These are phyloP conservation scores for Cryptococcus hybrid DNA, from an alignment of 1,284 basidiomycete species.

Conservation along the genomic window DNA sequence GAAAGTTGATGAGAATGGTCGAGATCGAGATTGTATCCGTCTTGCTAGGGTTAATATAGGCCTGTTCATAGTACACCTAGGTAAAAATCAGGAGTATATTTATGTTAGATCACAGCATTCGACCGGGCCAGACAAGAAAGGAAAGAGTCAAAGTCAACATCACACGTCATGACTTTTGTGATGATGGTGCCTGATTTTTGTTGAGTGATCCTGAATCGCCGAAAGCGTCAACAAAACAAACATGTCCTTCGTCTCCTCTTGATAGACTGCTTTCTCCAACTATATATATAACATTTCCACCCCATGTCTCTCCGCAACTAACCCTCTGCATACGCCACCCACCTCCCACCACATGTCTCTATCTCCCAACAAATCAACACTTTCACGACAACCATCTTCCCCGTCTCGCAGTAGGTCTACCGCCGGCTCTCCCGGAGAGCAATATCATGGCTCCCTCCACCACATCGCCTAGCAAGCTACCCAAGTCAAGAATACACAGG, in stretches of 20 bases:
- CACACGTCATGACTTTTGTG: neutral
- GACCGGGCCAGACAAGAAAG: neutral
- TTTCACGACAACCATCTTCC: conserved; percentile 30
- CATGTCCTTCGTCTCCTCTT: neutral
- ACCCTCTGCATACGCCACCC: neutral
- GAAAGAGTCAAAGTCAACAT: neutral
- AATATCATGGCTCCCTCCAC: conserved; percentile 22
- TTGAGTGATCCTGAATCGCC: neutral
- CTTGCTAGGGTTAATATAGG: neutral
- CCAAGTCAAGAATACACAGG: conserved; percentile 22
- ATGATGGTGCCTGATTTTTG: neutral
- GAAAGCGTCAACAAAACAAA: neutral
- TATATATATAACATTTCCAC: neutral
- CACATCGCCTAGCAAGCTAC: conserved; percentile 12
- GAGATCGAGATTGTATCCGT: neutral
- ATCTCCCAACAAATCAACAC: conserved; percentile 20
- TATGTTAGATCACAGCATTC: no score
- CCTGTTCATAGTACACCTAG: neutral
- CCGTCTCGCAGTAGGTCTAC: conserved; percentile 35
- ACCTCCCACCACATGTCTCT: conserved; percentile 6
- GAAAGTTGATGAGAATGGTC: neutral
- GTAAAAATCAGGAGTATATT: neutral
- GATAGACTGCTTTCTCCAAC: neutral
- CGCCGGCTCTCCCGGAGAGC: conserved; percentile 28
- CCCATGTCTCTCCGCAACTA: neutral